These are phyloP conservation scores for Aegilops speltoides DNA, from an alignment of 176 grass and related monocot genomes.

Conservation along the genomic window DNA sequence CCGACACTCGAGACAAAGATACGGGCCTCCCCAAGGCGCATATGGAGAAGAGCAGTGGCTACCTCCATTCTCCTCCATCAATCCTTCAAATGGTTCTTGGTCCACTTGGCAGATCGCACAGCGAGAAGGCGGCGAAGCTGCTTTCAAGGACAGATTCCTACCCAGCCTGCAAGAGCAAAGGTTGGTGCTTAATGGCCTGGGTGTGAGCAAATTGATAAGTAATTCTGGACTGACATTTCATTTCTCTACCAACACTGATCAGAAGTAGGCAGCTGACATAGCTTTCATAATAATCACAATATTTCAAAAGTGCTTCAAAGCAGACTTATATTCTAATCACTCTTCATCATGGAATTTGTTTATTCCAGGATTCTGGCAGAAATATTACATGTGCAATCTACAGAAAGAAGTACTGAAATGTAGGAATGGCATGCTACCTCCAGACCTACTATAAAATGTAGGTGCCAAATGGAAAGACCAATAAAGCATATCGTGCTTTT, in stretches of 20 bases:
- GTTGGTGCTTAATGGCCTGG: background rate
- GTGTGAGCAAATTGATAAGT: background rate
- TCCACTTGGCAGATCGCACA: conserved; percentile 93
- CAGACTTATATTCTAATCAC: background rate
- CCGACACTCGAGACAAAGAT: conserved; percentile 81
- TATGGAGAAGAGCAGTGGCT: conserved; percentile 46
- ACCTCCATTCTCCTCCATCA: conserved; percentile 49
- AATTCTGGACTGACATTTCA: background rate
- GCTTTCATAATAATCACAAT: too few relatives aligned
- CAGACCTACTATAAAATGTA: background rate
- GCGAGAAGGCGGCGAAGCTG: conserved; percentile 41
- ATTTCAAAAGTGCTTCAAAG: too few relatives aligned
- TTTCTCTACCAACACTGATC: background rate
- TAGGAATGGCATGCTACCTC: background rate
- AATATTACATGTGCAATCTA: background rate
- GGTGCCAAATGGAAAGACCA: background rate
- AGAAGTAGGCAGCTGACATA: too few relatives aligned
- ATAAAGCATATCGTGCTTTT: background rate
- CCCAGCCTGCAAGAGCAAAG: conserved; percentile 56
- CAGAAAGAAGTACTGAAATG: background rate
- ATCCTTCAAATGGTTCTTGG: conserved; percentile 58
- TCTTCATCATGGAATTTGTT: background rate
- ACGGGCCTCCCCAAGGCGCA: conserved; percentile 58
- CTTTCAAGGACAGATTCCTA: conserved; percentile 65
- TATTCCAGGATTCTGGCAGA: background rate